Conservation (phyloP, 768 basidiomycete species). For the Lenzites betulinus region DNA sequence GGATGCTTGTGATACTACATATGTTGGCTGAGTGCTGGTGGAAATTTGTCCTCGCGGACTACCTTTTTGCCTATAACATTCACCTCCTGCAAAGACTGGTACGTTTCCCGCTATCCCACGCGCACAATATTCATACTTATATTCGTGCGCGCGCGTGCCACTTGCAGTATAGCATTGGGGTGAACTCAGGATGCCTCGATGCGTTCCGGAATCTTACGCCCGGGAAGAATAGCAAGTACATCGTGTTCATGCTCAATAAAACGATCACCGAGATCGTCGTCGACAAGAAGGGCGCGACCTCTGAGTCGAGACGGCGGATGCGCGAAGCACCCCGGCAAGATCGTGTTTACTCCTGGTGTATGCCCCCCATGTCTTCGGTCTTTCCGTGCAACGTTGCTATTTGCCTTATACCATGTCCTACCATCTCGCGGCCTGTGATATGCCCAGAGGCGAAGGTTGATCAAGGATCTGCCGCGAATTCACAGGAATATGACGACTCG, state of each 20-base stretch:
- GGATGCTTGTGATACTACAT: no score
- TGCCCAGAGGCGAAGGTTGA: no score
- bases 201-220: slow-evolving; percentile 73
- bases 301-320: no score
- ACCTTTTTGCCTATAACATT: not conserved
- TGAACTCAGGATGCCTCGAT: slow-evolving; percentile 57
- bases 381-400: no score
- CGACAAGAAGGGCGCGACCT: slow-evolving; percentile 56
- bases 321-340: no score
- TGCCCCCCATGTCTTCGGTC: no score
- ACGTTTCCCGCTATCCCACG: not conserved
- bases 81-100: slow-evolving; percentile 20
- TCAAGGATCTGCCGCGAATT: no score
- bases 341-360: no score
- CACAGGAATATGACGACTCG: no score
- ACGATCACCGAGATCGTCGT: slow-evolving; percentile 75
- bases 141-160: not conserved
- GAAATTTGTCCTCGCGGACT: not conserved
- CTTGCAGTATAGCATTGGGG: slow-evolving; percentile 65
- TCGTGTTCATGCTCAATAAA: slow-evolving; percentile 72
- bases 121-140: not conserved
- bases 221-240: slow-evolving; percentile 76
- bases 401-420: no score
- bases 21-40: no score
- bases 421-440: no score